Conservation (phyloP, 2,329 filamentous ascomycete genomes). For the Sporothrix variecibatus region DNA sequence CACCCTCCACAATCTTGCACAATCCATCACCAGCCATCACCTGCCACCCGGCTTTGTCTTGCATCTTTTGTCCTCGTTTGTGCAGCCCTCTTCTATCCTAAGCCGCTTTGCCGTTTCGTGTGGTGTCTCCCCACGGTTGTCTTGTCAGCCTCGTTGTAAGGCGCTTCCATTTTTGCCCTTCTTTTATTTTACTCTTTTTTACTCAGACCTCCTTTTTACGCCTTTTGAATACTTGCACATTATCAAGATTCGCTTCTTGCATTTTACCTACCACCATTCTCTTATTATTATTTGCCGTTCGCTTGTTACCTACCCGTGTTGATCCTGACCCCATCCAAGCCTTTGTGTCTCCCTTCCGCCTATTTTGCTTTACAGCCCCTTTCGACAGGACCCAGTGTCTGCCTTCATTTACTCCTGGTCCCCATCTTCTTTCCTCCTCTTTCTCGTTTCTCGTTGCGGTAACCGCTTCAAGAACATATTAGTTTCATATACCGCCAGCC, state of each 20-base stretch:
- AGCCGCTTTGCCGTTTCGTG: neutral
- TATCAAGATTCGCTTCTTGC: neutral
- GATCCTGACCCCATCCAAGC: neutral
- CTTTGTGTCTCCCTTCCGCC: slow-evolving; percentile 8
- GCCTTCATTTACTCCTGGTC: slow-evolving; percentile 13
- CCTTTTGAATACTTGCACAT: neutral
- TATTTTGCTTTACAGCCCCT: slow-evolving; percentile 4
- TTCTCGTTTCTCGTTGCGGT: neutral
- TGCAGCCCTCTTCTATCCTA: neutral
- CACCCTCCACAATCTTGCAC: neutral
- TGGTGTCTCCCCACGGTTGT: neutral
- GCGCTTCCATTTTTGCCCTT: neutral
- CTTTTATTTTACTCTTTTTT: neutral
- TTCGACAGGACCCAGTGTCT: neutral
- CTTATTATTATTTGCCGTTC: neutral
- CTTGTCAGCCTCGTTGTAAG: slow-evolving; percentile 12
- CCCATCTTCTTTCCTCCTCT: neutral
- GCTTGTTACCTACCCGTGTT: neutral
- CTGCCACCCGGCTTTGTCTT: neutral
- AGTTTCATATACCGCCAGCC: slow-evolving; percentile 17
- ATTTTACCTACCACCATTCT: neutral
- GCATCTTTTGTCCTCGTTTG: neutral
- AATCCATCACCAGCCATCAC: neutral
- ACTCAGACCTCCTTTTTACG: neutral
- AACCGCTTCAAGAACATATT: neutral